phyloP scores from a whole-genome alignment of 2,329 filamentous ascomycete species.

The Aspergillus pseudotamarii region DNA sequence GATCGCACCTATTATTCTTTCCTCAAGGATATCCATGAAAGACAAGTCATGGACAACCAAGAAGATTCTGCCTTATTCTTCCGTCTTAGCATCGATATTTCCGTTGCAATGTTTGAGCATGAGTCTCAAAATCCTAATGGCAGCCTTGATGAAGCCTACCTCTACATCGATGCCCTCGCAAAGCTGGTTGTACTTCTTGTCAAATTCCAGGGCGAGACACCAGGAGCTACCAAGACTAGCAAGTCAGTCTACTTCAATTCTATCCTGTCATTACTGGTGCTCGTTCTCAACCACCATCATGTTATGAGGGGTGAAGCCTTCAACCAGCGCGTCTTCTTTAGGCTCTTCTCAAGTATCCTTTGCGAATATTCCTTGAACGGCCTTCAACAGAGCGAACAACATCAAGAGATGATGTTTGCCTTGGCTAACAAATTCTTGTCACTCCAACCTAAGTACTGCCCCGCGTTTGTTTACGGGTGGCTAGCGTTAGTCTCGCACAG shows the following conservation, averaged over 20 bases:
- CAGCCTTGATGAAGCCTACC: slow-evolving; percentile 62
- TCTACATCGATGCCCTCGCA: slow-evolving; percentile 77
- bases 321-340: slow-evolving; percentile 88
- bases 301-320: slow-evolving; percentile 77
- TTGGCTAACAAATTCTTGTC: slow-evolving; percentile 72
- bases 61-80: slow-evolving; percentile 81
- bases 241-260: slow-evolving; percentile 76
- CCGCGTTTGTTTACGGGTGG: slow-evolving; percentile 86
- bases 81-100: slow-evolving; percentile 77
- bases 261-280: slow-evolving; percentile 72
- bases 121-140: slow-evolving; percentile 63
- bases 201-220: slow-evolving; percentile 66
- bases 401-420: slow-evolving; percentile 70
- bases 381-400: slow-evolving; percentile 61
- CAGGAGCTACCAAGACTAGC: slow-evolving; percentile 60
- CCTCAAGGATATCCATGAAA: slow-evolving; percentile 78
- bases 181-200: slow-evolving; percentile 78
- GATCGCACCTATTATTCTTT: slow-evolving; percentile 75
- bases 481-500: slow-evolving; percentile 80
- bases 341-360: slow-evolving; percentile 81
- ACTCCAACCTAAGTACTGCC: slow-evolving; percentile 75
- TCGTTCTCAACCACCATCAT: slow-evolving; percentile 85
- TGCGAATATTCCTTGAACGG: slow-evolving; percentile 68
- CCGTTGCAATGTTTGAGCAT: slow-evolving; percentile 76
- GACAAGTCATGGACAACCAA: slow-evolving; percentile 70